Percentiles rank a stretch among this genome's conserved stretches.
Evolutionary conservation across 371 early-diverging fungal genomes (phyloP).

Genomic region (Chytridium lagenaria): DNA sequence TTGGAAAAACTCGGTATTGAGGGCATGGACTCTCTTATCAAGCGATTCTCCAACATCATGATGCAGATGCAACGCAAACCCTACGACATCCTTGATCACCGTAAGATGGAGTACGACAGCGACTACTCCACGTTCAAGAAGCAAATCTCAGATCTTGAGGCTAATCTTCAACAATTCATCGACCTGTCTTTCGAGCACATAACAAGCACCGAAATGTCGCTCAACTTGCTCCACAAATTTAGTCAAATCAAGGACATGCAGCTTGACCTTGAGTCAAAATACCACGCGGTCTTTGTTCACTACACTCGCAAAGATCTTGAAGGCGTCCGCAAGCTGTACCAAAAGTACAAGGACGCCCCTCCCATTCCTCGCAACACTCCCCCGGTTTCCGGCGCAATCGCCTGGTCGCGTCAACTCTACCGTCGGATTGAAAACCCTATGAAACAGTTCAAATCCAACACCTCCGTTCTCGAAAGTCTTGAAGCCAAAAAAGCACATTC

Average conservation of each 20-base stretch:
- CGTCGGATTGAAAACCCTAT: conserved; percentile 64
- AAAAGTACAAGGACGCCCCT: conserved; percentile 63
- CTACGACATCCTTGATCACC: conserved; percentile 67
- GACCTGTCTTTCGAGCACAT: conserved; percentile 65
- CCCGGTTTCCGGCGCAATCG: conserved; percentile 65
- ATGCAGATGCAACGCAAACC: conserved; percentile 66
- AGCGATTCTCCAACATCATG: conserved; percentile 61
- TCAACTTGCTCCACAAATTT: conserved; percentile 60
- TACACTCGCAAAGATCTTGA: conserved; percentile 64
- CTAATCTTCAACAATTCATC: conserved; percentile 63
- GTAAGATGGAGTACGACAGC: conserved; percentile 69
- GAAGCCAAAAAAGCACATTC: conserved; percentile 68
- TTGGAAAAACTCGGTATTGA: conserved; percentile 63
- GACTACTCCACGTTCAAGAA: conserved; percentile 67
- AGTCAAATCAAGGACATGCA: conserved; percentile 65
- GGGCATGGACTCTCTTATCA: conserved; percentile 63
- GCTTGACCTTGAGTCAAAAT: conserved; percentile 66
- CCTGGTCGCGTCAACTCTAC: conserved; percentile 66
- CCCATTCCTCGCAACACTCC: conserved; percentile 65
- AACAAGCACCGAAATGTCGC: conserved; percentile 62
- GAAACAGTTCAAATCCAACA: conserved; percentile 57
- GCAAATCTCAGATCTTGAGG: conserved; percentile 64
- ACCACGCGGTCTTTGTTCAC: conserved; percentile 65
- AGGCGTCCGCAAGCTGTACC: conserved; percentile 65
- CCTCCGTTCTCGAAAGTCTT: conserved; percentile 53